Evolutionary conservation across 2,329 filamentous ascomycete genomes (phyloP).

Genomic region (Ophiocordyceps camponoti-saundersi): DNA sequence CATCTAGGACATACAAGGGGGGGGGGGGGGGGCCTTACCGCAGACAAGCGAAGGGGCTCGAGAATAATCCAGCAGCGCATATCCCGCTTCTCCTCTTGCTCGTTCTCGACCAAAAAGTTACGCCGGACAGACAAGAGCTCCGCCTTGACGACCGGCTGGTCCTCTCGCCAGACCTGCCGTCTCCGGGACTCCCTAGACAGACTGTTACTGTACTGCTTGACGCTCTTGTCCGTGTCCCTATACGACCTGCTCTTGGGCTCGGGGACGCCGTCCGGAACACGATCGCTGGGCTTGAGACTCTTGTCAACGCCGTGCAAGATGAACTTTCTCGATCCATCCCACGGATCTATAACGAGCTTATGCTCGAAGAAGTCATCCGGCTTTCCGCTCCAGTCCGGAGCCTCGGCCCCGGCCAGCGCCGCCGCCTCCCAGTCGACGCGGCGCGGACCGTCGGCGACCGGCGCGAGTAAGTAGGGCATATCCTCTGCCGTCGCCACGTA

Average conservation of each 20-base stretch:
- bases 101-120: conserved; percentile 61
- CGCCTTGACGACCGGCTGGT: conserved; percentile 71
- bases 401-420: conserved; percentile 22
- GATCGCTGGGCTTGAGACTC: conserved; percentile 45
- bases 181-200: conserved; percentile 45
- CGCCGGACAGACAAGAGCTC: conserved; percentile 60
- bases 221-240: conserved; percentile 32
- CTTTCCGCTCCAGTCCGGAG: conserved; percentile 22
- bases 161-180: conserved; percentile 33
- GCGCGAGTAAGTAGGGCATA: conserved; percentile 74
- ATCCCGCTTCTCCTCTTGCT: conserved; percentile 28
- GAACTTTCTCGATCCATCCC: conserved; percentile 47
- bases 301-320: conserved; percentile 34
- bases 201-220: conserved; percentile 73
- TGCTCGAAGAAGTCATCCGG: conserved; percentile 31
- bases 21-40: conserved; percentile 31
- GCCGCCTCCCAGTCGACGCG: conserved; percentile 42
- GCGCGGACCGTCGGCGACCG: conserved; percentile 17
- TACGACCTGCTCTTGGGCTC: conserved; percentile 26
- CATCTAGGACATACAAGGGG: too few relatives aligned
- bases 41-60: conserved; percentile 60
- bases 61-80: conserved; percentile 52
- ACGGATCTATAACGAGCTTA: conserved; percentile 39
- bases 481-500: conserved; percentile 47
- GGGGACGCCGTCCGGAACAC: conserved; percentile 40